phyloP scores from a whole-genome alignment of 2,329 filamentous ascomycete species.

The Aspergillus clavatus region DNA sequence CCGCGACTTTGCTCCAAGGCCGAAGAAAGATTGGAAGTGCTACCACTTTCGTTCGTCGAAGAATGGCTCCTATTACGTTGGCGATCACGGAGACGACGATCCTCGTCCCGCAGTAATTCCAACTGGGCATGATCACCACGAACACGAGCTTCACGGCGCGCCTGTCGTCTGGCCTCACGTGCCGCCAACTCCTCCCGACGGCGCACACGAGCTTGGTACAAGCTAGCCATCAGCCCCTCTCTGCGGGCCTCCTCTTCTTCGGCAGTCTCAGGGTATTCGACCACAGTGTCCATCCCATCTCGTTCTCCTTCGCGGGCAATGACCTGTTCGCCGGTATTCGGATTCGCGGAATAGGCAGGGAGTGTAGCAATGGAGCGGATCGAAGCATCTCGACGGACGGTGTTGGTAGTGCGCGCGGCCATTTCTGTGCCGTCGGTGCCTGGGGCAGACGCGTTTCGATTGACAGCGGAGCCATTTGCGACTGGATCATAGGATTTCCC shows the following conservation, averaged over 20 bases:
- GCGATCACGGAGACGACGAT: constrained; percentile 50
- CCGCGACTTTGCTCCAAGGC: constrained; percentile 39
- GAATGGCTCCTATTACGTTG: constrained; percentile 41
- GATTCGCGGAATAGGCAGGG: constrained; percentile 72
- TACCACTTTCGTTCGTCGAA: constrained; percentile 32
- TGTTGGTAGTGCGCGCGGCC: constrained; percentile 17
- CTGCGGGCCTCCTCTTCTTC: constrained; percentile 74
- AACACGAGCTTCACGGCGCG: constrained; percentile 66
- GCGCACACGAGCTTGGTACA: constrained; percentile 82
- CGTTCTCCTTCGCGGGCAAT: constrained; percentile 86
- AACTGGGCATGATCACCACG: constrained; percentile 66
- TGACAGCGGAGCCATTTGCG: constrained; percentile 19
- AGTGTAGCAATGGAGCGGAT: constrained; percentile 92
- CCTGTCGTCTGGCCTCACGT: constrained; percentile 67
- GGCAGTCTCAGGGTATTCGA: constrained; percentile 75
- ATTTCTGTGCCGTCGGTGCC: constrained; percentile 28
- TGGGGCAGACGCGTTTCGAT: constrained; percentile 19
- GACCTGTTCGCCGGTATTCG: constrained; percentile 72
- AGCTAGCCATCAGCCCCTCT: constrained; percentile 85
- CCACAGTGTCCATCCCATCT: constrained; percentile 81
- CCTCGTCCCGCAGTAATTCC: constrained; percentile 56
- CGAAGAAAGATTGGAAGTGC: constrained; percentile 29
- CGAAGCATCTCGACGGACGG: constrained; percentile 76
- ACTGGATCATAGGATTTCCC: constrained; percentile 41
- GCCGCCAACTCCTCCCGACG: constrained; percentile 71